These are phyloP conservation scores for Eimeria sp. DNA, from an alignment of 169 alveolate species.

Conservation along the genomic window DNA sequence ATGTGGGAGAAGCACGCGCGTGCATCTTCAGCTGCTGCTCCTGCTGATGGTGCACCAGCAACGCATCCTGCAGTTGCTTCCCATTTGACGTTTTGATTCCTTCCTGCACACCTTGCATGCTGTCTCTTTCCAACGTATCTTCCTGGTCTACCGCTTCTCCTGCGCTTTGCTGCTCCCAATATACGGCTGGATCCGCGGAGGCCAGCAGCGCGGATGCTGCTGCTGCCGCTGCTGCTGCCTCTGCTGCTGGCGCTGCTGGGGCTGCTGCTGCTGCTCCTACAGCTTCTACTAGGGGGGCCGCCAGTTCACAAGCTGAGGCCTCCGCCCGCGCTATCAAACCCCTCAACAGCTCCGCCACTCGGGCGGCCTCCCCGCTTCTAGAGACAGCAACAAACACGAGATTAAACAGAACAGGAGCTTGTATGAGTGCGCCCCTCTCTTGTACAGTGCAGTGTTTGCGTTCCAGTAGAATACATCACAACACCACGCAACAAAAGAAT, in stretches of 20 bases:
- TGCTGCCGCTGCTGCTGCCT: neutral
- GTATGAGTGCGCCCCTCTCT: neutral
- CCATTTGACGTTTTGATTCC: neutral
- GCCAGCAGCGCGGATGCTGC: slow-evolving; percentile 17
- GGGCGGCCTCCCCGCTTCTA: neutral
- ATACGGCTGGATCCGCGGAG: slow-evolving; percentile 48
- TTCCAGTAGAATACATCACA: neutral
- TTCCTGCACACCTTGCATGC: neutral
- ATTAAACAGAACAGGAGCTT: neutral
- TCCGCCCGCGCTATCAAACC: slow-evolving; percentile 21
- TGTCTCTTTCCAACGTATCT: neutral
- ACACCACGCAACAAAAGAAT: neutral
- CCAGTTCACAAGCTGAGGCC: slow-evolving; percentile 17
- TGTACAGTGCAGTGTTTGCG: neutral
- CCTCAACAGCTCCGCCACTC: slow-evolving; percentile 9
- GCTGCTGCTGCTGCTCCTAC: neutral
- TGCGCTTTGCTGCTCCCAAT: neutral
- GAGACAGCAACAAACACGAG: neutral
- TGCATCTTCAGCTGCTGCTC: neutral
- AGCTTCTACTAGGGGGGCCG: slow-evolving; percentile 40
- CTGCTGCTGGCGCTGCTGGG: neutral
- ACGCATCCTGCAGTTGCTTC: neutral
- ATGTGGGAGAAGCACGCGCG: neutral
- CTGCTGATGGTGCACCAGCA: slow-evolving; percentile 2
- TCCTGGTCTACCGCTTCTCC: neutral